Evolutionary conservation across 176 grass and related monocot species (phyloP).

Genomic region (Puccinellia tenuiflora): DNA sequence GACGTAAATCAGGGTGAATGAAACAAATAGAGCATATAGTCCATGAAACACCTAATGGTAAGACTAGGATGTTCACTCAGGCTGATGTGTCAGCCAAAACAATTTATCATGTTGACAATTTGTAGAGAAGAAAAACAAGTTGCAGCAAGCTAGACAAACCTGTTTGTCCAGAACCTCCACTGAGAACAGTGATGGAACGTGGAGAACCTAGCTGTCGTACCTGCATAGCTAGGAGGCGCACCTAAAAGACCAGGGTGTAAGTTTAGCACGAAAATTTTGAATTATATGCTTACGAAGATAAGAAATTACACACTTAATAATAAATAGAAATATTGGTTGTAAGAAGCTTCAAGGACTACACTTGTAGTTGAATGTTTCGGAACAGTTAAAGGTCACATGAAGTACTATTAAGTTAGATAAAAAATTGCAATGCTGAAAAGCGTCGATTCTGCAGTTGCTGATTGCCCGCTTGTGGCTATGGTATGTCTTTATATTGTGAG

Average conservation of each 20-base stretch:
- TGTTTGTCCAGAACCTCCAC: constrained; percentile 65
- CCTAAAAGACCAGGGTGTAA: constrained; percentile 33
- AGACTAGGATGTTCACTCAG: neutral
- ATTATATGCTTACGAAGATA: neutral
- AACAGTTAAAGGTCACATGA: neutral
- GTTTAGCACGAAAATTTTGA: constrained; percentile 25
- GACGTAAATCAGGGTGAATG: neutral
- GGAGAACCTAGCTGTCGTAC: constrained; percentile 45
- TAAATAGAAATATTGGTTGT: neutral
- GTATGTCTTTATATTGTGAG: neutral
- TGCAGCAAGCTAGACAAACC: constrained; percentile 41
- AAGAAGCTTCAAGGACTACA: neutral
- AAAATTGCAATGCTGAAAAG: neutral
- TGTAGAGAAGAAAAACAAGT: neutral
- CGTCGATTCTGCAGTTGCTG: neutral
- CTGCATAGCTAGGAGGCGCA: constrained; percentile 64
- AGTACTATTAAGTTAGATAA: neutral
- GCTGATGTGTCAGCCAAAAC: neutral
- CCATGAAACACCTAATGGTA: neutral
- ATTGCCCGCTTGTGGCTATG: neutral
- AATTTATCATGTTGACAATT: neutral
- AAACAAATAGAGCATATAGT: neutral
- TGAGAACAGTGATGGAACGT: constrained; percentile 64
- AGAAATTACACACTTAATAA: neutral
- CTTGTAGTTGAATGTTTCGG: neutral